These are phyloP conservation scores for Grigorovia humatica DNA, from an alignment of 805 yeast species.

Conservation along the genomic window DNA sequence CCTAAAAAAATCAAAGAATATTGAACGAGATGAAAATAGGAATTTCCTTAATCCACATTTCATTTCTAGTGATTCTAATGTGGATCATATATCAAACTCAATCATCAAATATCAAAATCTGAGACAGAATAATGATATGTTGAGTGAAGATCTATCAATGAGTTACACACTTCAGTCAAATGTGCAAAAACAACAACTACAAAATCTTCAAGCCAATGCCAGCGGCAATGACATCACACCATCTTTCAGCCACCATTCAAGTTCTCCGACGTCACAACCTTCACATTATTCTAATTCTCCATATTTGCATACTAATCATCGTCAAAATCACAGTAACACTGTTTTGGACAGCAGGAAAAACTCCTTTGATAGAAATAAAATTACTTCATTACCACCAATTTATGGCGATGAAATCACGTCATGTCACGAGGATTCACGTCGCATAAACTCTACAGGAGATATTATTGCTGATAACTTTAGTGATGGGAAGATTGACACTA, in stretches of 20 bases:
- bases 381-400: conserved; percentile 3
- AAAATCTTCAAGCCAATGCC: background rate
- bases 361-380: conserved; percentile 7
- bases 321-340: background rate
- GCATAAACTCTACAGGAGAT: background rate
- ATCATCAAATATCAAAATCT: conserved; percentile 42
- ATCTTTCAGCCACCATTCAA: conserved; percentile 1
- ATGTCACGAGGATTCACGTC: background rate
- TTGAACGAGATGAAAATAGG: background rate
- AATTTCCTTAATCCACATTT: background rate
- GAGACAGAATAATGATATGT: conserved; percentile 42
- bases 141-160: conserved; percentile 46
- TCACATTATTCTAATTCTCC: conserved; percentile 1
- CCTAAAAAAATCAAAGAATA: conserved; percentile 8
- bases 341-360: conserved; percentile 8
- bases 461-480: background rate
- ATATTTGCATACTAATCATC: background rate
- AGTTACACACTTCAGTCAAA: conserved; percentile 30
- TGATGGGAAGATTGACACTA: background rate
- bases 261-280: background rate
- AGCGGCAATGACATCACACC: background rate
- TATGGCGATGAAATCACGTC: conserved; percentile 5
- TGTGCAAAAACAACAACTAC: background rate
- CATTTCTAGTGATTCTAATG: conserved; percentile 7
- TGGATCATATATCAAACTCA: conserved; percentile 33